These are phyloP conservation scores for Pseudogymnoascus sp. DNA, from an alignment of 2,329 filamentous ascomycete species.

Conservation along the genomic window DNA sequence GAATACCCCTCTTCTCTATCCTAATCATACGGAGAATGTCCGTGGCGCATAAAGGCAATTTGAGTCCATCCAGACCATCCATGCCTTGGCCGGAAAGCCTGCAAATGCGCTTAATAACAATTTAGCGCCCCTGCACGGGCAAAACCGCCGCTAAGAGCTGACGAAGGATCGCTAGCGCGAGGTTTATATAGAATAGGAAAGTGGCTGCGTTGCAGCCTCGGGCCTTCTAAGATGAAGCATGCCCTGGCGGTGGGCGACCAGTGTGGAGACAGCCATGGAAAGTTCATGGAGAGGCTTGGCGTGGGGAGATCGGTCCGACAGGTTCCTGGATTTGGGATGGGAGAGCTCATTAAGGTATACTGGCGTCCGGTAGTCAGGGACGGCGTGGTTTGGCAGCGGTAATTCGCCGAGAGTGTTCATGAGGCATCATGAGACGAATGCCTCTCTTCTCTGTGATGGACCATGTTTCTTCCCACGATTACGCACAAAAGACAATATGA, in stretches of 20 bases:
- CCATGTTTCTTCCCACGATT: neutral
- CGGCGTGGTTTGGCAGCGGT: neutral
- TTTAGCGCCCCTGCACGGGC: neutral
- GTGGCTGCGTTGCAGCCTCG: neutral
- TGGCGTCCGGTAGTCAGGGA: neutral
- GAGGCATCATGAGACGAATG: neutral
- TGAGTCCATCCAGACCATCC: neutral
- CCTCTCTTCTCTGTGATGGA: neutral
- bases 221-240: slow-evolving; percentile 1
- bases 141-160: neutral
- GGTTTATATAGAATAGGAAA: slow-evolving; percentile 6
- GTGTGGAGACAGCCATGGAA: neutral
- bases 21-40: neutral
- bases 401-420: neutral
- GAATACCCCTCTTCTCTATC: neutral
- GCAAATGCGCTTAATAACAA: slow-evolving; percentile 1
- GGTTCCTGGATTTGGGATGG: neutral
- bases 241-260: neutral
- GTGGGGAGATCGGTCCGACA: neutral
- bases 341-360: neutral
- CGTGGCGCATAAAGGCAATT: neutral
- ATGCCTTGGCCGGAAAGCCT: neutral
- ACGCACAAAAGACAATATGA: neutral
- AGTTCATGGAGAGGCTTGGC: neutral
- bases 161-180: neutral